A percentile compares a stretch with the other conserved stretches of the same genome.
Conservation (phyloP, 2,329 filamentous ascomycete genomes). For the Cyclaneusma minus region DNA sequence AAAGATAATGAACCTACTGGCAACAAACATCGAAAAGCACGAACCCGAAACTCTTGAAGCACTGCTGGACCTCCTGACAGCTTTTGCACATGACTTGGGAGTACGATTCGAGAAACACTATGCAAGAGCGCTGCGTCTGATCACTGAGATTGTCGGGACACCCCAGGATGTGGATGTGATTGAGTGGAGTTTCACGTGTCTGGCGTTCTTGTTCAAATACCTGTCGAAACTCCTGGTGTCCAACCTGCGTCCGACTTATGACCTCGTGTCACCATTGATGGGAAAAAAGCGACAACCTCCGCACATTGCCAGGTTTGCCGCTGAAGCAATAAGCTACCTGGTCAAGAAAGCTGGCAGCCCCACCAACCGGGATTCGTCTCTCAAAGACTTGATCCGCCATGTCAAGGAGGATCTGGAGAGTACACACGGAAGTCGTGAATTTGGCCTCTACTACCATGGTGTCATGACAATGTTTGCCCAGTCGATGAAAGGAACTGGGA, state of each 20-base stretch:
- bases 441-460: constrained; percentile 64
- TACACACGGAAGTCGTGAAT: constrained; percentile 36
- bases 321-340: constrained; percentile 88
- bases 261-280: constrained; percentile 69
- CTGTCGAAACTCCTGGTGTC: constrained; percentile 75
- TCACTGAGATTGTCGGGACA: constrained; percentile 64
- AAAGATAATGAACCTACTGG: constrained; percentile 64
- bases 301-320: constrained; percentile 82
- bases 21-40: constrained; percentile 59
- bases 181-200: constrained; percentile 89
- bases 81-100: constrained; percentile 89
- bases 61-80: constrained; percentile 71
- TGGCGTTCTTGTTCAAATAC: constrained; percentile 96
- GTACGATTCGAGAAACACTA: constrained; percentile 82
- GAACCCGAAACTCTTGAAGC: constrained; percentile 75
- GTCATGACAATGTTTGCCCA: constrained; percentile 88
- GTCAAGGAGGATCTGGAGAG: constrained; percentile 52
- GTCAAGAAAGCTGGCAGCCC: constrained; percentile 73
- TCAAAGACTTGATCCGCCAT: constrained; percentile 57
- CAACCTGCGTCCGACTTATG: constrained; percentile 70
- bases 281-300: constrained; percentile 70
- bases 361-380: constrained; percentile 58
- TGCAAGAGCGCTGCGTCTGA: constrained; percentile 53
- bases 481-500: constrained; percentile 49
- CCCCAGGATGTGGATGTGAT: constrained; percentile 76